Base-by-base conservation (phyloP, 2,329 filamentous ascomycete genomes). In the Xylaria hypoxylon region DNA sequence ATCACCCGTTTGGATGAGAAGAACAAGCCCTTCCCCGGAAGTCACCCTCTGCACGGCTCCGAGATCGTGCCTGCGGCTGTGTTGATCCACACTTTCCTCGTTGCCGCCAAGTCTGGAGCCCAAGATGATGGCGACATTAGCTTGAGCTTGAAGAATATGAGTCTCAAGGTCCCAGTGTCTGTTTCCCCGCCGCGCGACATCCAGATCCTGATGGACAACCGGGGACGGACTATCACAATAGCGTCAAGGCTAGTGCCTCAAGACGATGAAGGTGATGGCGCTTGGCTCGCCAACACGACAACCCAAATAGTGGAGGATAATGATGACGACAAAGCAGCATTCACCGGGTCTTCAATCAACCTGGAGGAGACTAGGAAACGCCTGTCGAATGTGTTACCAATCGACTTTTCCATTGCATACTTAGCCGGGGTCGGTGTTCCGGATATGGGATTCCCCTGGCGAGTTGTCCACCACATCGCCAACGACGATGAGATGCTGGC, bases 11-110 rank as follows among this genome's bases (percentile, higher is more conserved):
- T 57, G 33, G 53, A 57, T 6, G 53, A 57, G 35, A 42, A 40
- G 53, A 59, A 59, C 38, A 59, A 48, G 56, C 56, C 56, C 26
- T 45, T 33, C 13, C 56, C 56, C 17, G 35, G 42, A 5, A 47
- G 26, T 6, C 48, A 51, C 13, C 48, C 48, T 31, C 48, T 51
- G 26, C 48, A 51, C 24, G 48, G 48, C 24, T 31, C 48, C 3
- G 48, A 51, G 28, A 51, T 51, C 28, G 48, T 51, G 13, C 48
- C 48, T 8, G 48, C 48, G 3, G 24, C 48, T 6, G 28, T 51
- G 11, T 19, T 51, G 24, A 33, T 51, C 19, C 5, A 51, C 19
- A 51, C 48, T n/a, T 51, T 51, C 31, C 28, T 40, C 33, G 24
- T 24, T 28, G 51, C 51, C 33, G 22, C 35, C 33, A 42, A 42